phyloP scores from a whole-genome alignment of 306 rosid species.

The Fragaria iinumae region DNA sequence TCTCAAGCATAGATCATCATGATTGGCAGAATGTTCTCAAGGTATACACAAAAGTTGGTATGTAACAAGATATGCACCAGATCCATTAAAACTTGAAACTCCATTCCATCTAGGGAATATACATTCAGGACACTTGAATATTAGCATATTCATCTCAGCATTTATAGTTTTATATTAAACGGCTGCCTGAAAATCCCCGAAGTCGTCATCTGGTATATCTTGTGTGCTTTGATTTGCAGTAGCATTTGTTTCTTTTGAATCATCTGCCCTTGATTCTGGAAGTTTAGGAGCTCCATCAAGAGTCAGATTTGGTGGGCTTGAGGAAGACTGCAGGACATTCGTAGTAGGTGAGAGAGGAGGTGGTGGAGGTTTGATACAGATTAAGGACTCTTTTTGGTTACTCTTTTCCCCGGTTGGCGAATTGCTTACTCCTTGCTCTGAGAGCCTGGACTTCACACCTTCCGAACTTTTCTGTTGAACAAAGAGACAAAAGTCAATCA shows the following conservation, averaged over 20 bases:
- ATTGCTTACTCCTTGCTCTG: conserved; percentile 49
- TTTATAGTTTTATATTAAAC: conserved; percentile 34
- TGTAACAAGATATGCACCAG: conserved; percentile 28
- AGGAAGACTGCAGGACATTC: conserved; percentile 38
- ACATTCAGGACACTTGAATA: conserved; percentile 14
- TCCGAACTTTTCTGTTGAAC: conserved; percentile 56
- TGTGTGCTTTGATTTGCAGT: conserved; percentile 43
- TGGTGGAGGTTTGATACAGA: conserved; percentile 69
- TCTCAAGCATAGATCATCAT: too few species aligned
- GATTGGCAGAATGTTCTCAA: too few species aligned
- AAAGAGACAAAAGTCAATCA: conserved; percentile 17
- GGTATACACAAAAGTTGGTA: background rate
- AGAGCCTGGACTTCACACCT: conserved; percentile 56
- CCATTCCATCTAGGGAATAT: conserved; percentile 14
- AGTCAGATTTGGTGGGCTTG: conserved; percentile 41
- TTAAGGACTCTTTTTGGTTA: conserved; percentile 44
- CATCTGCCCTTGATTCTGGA: conserved; percentile 33
- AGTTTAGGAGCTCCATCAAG: conserved; percentile 44
- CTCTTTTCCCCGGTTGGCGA: conserved; percentile 53
- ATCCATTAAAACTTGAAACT: conserved; percentile 21
- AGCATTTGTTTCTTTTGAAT: conserved; percentile 23
- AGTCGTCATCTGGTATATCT: conserved; percentile 75
- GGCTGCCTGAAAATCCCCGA: conserved; percentile 92
- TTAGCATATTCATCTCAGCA: conserved; percentile 16
- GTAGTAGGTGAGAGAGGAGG: conserved; percentile 72